Percentiles rank a stretch among this genome's conserved stretches.
phyloP scores from a whole-genome alignment of 106 monocot species.

The Gastrodia elata region DNA sequence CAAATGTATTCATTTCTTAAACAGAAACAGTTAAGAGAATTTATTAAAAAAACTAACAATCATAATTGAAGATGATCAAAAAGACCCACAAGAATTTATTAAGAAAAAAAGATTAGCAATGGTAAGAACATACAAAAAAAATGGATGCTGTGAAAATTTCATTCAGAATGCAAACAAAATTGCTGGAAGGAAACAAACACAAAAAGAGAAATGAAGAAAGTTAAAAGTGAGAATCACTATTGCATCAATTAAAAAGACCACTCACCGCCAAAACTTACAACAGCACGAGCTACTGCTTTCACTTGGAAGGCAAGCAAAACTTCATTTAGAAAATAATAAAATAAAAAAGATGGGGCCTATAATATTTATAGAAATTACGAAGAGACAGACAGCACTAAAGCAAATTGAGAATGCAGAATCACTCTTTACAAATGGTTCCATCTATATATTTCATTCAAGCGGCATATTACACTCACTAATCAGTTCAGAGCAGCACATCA shows the following conservation, averaged over 20 bases:
- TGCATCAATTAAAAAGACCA: constrained; percentile 1
- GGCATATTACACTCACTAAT: background rate
- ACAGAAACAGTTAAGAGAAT: no score
- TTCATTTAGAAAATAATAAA: background rate
- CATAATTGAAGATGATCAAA: no score
- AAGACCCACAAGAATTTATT: no score
- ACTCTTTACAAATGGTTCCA: constrained; percentile 4
- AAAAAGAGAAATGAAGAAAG: background rate
- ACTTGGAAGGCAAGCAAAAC: background rate
- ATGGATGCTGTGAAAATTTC: no score
- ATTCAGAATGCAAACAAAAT: background rate
- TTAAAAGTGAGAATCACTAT: background rate
- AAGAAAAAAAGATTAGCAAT: no score
- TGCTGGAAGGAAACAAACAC: background rate
- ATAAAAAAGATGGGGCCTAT: no score
- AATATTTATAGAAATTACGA: background rate
- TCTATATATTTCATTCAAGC: background rate
- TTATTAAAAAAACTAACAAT: no score
- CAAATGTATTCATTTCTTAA: no score
- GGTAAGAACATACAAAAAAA: no score
- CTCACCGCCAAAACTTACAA: constrained; percentile 6
- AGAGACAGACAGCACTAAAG: constrained; percentile 7
- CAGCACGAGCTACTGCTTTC: background rate
- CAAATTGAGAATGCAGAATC: background rate
- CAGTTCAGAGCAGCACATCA: background rate